A percentile compares a stretch with the other conserved stretches of the same genome.
phyloP scores from a whole-genome alignment of 805 yeast genomes.

The Nakazawaea anatomiae region DNA sequence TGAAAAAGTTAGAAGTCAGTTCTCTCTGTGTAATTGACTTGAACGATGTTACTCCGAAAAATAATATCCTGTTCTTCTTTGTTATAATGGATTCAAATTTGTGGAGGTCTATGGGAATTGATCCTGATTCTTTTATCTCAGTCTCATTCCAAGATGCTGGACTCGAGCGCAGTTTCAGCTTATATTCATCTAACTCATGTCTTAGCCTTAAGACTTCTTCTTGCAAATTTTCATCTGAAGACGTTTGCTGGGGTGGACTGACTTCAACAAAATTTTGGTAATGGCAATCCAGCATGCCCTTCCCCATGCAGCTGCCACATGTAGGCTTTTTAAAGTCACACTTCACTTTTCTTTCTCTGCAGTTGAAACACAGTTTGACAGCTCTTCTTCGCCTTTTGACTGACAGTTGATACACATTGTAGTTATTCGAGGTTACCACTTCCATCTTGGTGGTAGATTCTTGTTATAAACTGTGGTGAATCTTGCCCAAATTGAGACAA shows the following conservation, averaged over 20 bases:
- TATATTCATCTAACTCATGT: not conserved
- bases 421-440: not conserved
- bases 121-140: not conserved
- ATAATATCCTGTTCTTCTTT: not conserved
- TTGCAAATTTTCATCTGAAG: not conserved
- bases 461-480: no score
- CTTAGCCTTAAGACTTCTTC: not conserved
- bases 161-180: not conserved
- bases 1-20: not conserved
- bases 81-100: not conserved
- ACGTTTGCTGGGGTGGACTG: not conserved
- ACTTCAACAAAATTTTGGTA: not conserved
- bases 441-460: not conserved
- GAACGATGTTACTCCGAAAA: not conserved
- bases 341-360: slow-evolving; percentile 7
- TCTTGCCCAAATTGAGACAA: not conserved
- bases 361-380: slow-evolving; percentile 4
- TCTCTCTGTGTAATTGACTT: not conserved
- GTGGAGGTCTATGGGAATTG: not conserved
- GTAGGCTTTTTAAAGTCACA: slow-evolving; percentile 8
- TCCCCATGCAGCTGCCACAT: slow-evolving; percentile 1
- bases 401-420: not conserved
- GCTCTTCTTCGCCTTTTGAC: slow-evolving; percentile 2
- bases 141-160: not conserved
- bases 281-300: not conserved